phyloP scores from a whole-genome alignment of 2,329 filamentous ascomycete species.

The Fusarium nanum region DNA sequence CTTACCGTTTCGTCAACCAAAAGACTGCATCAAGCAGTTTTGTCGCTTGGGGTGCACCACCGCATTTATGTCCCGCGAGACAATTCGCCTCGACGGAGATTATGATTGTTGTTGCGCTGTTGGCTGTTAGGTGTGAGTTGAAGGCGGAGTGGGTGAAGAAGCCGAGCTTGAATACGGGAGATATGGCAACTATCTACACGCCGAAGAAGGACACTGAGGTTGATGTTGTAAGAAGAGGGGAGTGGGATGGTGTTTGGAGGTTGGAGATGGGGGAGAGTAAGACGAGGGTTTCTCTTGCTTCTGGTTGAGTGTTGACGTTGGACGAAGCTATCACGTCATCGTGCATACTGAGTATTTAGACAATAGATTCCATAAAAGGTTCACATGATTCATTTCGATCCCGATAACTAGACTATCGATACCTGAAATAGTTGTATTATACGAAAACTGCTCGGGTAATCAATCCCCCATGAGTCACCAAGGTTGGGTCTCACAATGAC shows the following conservation, averaged over 20 bases:
- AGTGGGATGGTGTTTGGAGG: conserved; percentile 36
- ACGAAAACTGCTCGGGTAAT: neutral
- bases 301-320: conserved; percentile 17
- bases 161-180: conserved; percentile 11
- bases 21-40: conserved; percentile 50
- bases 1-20: conserved; percentile 21
- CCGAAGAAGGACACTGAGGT: conserved; percentile 34
- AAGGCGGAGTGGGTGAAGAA: conserved; percentile 13
- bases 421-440: neutral
- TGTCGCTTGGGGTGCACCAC: conserved; percentile 46
- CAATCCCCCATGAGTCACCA: neutral
- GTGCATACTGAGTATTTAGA: neutral
- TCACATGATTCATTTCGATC: neutral
- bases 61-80: conserved; percentile 47
- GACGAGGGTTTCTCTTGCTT: conserved; percentile 43
- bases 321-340: neutral
- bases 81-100: conserved; percentile 48
- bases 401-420: no score
- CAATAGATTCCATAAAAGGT: neutral
- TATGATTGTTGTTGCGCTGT: conserved; percentile 36
- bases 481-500: neutral
- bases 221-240: conserved; percentile 6
- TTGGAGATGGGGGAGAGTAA: conserved; percentile 44
- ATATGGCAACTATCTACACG: conserved; percentile 19
- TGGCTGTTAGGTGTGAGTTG: conserved; percentile 18